These are phyloP conservation scores for Penicillium pancosmium DNA, from an alignment of 495 filamentous ascomycete genomes.

Conservation along the genomic window DNA sequence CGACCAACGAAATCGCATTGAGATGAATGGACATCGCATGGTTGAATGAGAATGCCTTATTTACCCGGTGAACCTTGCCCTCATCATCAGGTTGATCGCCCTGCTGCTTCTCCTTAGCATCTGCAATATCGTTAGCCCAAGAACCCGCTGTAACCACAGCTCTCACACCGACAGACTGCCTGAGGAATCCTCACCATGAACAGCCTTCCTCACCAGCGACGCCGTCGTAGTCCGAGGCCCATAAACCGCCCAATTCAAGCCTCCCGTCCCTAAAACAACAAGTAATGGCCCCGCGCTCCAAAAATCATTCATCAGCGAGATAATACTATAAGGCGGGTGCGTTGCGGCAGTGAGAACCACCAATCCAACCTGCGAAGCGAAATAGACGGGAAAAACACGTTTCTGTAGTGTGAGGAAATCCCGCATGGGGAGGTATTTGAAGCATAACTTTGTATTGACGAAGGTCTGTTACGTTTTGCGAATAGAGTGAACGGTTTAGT, in stretches of 20 bases:
- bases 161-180: not conserved
- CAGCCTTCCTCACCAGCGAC: slow-evolving; percentile 45
- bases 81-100: slow-evolving; percentile 15
- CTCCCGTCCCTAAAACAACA: slow-evolving; percentile 40
- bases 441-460: slow-evolving; percentile 55
- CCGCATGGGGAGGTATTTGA: slow-evolving; percentile 44
- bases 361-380: slow-evolving; percentile 46
- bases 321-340: slow-evolving; percentile 43
- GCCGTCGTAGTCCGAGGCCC: slow-evolving; percentile 49
- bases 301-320: slow-evolving; percentile 36
- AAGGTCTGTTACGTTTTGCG: slow-evolving; percentile 39
- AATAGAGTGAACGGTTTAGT: not conserved
- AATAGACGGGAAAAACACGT: slow-evolving; percentile 58
- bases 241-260: slow-evolving; percentile 49
- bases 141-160: not conserved
- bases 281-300: slow-evolving; percentile 41
- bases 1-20: slow-evolving; percentile 53
- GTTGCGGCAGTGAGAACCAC: slow-evolving; percentile 48
- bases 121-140: slow-evolving; percentile 1
- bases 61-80: slow-evolving; percentile 40
- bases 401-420: slow-evolving; percentile 56
- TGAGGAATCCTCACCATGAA: slow-evolving; percentile 39
- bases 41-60: slow-evolving; percentile 47
- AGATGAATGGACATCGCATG: slow-evolving; percentile 61
- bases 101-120: slow-evolving; percentile 19